phyloP scores from a whole-genome alignment of 345 rosid genomes.

The Theobroma cacao region DNA sequence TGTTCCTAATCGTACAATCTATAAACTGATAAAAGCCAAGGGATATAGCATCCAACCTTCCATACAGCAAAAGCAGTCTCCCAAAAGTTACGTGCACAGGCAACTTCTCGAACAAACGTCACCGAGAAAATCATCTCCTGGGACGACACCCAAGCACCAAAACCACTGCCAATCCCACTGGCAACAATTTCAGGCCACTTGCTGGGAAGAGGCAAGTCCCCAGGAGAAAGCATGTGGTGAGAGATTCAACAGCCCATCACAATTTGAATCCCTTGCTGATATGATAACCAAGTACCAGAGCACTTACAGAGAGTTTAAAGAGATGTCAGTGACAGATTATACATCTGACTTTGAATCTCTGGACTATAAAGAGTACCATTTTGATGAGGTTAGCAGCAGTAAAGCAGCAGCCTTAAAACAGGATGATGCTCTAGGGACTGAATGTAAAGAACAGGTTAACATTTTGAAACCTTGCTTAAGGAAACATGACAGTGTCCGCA shows the following conservation, averaged over 20 bases:
- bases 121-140: conserved; percentile 13
- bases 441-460: conserved; percentile 4
- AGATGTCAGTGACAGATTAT: conserved; percentile 1
- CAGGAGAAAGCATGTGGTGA: not conserved
- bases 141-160: conserved; percentile 24
- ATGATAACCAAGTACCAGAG: not conserved
- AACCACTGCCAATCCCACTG: not conserved
- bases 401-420: not conserved
- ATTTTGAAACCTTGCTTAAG: conserved; percentile 36
- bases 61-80: not conserved
- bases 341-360: not conserved
- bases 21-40: conserved; percentile 31
- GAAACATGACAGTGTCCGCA: conserved; percentile 30
- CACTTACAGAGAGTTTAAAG: conserved; percentile 8
- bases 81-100: not conserved
- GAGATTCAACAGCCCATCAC: conserved; percentile 6
- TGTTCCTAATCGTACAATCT: conserved; percentile 38
- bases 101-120: not conserved
- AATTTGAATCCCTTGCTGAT: conserved; percentile 23
- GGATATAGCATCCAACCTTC: conserved; percentile 9
- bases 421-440: conserved; percentile 6
- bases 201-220: conserved; percentile 1
- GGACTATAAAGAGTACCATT: not conserved
- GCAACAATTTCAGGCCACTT: conserved; percentile 7
- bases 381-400: not conserved